Base-by-base conservation (phyloP, 2,329 filamentous ascomycete species). In the Ophiocordyceps unilateralis region DNA sequence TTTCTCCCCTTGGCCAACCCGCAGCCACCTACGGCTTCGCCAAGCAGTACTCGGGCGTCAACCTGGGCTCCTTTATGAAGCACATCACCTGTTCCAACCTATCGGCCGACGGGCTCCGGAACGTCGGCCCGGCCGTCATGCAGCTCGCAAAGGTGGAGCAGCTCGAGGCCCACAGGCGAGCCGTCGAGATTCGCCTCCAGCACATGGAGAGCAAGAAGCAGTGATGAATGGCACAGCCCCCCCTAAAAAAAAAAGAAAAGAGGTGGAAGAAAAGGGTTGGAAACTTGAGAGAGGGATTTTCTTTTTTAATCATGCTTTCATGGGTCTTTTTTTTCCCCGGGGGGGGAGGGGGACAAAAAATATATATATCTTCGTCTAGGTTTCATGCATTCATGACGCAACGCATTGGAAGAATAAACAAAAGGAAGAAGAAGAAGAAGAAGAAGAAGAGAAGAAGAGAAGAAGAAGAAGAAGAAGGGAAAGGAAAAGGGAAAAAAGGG, bases 21-120 rank as follows among this genome's bases (percentile, higher is more conserved):
- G 5, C 51, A 93, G 87, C 91, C 42, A 98, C 91, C 0, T 98
- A 96, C 57, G 91, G 91, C 36, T 98, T 93, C 55, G 91, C 91
- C 41, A 94, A 93, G 66, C 91, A 98, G 62, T 98, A 98, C 67
- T 95, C 87, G 6, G 91, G 91, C 42, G 91, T 98, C 56, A 98
- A 94, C 61, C 74, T 98, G 6, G 86, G 77, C 26, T 96, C 89
- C 2, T 98, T 95, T 64, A 75, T 94, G 60, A 98, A 98, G 68
- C 87, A 96, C 69, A 95, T 98, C 56, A 98, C 91, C 32, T 91
- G 84, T 65, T 86, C 87, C 0, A 84, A 93, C 60, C 71, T 98
- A 47, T 93, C 86, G 1, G 76, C 79, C 17, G 74, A 94, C 54
- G 91, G 91, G 20, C 67, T 98, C 48, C 73, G 74, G 52, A 91